Evolutionary conservation across 2,329 filamentous ascomycete species (phyloP).

Genomic region (Catunica adiposa): DNA sequence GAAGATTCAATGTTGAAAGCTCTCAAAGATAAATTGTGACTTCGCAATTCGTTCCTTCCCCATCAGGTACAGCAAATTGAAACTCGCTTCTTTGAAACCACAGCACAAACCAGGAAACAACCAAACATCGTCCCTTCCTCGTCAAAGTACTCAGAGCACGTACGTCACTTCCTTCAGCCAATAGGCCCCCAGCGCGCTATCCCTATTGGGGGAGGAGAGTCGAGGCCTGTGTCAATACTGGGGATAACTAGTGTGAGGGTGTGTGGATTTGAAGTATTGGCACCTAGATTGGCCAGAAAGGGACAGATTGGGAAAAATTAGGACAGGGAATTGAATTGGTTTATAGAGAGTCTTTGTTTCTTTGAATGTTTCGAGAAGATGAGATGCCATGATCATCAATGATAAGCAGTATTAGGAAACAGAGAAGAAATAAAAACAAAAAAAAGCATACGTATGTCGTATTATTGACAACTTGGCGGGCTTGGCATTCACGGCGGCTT

Average conservation of each 20-base stretch:
- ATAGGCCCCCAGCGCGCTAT: not conserved
- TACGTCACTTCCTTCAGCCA: not conserved
- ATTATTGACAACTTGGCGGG: too few species aligned
- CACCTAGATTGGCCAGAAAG: not conserved
- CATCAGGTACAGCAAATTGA: not conserved
- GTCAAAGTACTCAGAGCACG: not conserved
- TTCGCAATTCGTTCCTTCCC: not conserved
- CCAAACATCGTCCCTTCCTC: not conserved
- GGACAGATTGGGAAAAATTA: too few species aligned
- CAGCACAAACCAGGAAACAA: not conserved
- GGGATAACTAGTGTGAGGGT: too few species aligned
- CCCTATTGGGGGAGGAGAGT: not conserved
- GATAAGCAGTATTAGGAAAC: too few species aligned
- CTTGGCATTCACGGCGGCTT: too few species aligned
- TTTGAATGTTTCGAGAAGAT: too few species aligned
- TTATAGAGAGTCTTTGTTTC: too few species aligned
- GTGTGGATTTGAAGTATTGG: not conserved
- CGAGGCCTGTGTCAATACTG: not conserved
- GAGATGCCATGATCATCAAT: too few species aligned
- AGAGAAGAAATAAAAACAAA: too few species aligned
- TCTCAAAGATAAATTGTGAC: not conserved
- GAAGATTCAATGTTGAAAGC: constrained; percentile 1
- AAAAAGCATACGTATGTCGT: too few species aligned
- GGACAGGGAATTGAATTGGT: too few species aligned
- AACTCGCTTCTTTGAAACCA: not conserved